Base-by-base conservation (phyloP, 768 basidiomycete species). In the Dendrothele bispora region DNA sequence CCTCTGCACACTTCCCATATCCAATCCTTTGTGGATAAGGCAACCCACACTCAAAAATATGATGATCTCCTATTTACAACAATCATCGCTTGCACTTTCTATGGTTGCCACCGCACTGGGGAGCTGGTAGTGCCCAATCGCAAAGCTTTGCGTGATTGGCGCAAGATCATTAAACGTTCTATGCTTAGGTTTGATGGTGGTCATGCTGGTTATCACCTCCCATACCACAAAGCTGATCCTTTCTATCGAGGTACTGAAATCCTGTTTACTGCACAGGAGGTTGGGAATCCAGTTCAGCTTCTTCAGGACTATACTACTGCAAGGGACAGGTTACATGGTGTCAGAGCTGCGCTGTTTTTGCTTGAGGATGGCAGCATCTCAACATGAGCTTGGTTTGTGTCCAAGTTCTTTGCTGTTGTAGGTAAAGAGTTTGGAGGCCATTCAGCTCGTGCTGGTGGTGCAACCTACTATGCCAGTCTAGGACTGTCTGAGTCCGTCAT, bases 161-260 rank as follows among this genome's bases (percentile, higher is more conserved):
- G 53, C 1, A 66, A 66, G 41, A 49, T 64, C 18, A 63, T 66
- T 32, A 56, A 60, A 34, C 43, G 54, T 4, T 22, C 52, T 4
- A 60, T 59, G n/a, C 24, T 61, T 3, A 18, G 28, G n/a, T 56
- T 65, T 29, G 20, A 21, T 0, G 12, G 38, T 11, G 43, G 45
- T 10, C 29, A 42, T n/a, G 53, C 50, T 5, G 42, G 52, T 21
- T 67, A 65, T 43, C 55, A 46, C 24, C 52, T 67, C 0, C 63
- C 61, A 5, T 67, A 67, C 40, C 62, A 67, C 42, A 67, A 67
- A 36, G 43, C 48, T 3, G 55, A 67, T 42, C 57, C 53, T 7
- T 65, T 67, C 44, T 65, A 57, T 30, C 52, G 40, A 0, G 63
- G 65, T 0, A 58, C 61, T 2, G 52, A 61, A 24, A 51, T 64